Base-by-base conservation (phyloP, 305 asterid genomes). In the Withania somnifera region DNA sequence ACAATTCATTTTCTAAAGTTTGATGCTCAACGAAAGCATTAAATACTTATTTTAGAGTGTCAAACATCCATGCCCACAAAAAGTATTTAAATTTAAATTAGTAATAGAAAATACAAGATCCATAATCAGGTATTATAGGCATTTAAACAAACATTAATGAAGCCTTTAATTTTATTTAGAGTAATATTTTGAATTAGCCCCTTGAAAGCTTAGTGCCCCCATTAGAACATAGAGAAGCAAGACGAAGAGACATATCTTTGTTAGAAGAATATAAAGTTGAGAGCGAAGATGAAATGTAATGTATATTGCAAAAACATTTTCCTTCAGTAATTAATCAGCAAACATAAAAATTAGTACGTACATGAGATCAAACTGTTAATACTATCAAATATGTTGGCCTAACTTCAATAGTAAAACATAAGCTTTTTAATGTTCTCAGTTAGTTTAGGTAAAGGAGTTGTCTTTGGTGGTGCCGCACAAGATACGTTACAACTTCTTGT, bases 381-480 rank as follows among this genome's bases (percentile, higher is more conserved):
- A 24, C 34, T 22, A 8, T 24, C 34, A 20, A 56, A 19, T 56
- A 20, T 9, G 14, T 73, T 73, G 8, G 60, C 60, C 24, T 47
- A 47, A 73, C 3, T 6, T 73, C 78, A 94, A 90, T 98, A 96
- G 85, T 93, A 96, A 89, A 94, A 96, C 99, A 96, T 96, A 50
- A 92, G 91, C 81, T 91, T 96, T 88, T 89, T 91, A 82, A 96
- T 82, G 84, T 90, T 94, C 86, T 94, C 98, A 86, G 82, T 87
- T 36, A 96, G 97, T 84, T 89, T 89, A 15, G 99, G 99, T 58
- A 96, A 89, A 79, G 98, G 97, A 81, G 77, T 83, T 34, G 97
- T 80, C 89, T 88, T 86, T 0, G 95, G 94, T 0, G 92, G 90
- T 7, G 91, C 86, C 4, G 94, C 81, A 6, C 97, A 89, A 5